These are phyloP conservation scores for Spinacia oleracea DNA, from an alignment of 179 eudicot species.

Conservation along the genomic window DNA sequence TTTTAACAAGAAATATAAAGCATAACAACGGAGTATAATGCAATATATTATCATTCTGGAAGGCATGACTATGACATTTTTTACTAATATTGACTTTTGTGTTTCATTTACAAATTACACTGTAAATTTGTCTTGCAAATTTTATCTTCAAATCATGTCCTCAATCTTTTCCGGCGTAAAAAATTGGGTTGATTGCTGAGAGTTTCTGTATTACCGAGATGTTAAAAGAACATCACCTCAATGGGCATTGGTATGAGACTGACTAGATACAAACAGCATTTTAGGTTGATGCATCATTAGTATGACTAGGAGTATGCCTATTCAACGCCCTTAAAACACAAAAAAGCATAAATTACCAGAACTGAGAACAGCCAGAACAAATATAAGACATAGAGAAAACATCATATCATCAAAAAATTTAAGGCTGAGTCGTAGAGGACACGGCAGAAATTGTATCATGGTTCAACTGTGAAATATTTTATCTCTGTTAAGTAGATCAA, in stretches of 20 bases:
- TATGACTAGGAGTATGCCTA: background rate
- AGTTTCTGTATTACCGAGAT: background rate
- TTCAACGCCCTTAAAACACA: background rate
- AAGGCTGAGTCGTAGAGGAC: background rate
- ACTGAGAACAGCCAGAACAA: background rate
- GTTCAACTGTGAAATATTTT: background rate
- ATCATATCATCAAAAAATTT: background rate
- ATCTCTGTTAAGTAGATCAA: background rate
- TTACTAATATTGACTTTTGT: background rate
- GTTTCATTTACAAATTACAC: background rate
- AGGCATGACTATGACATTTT: background rate
- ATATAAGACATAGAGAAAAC: background rate
- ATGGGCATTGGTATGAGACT: background rate
- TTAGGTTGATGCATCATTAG: background rate
- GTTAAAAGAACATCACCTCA: background rate
- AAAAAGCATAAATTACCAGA: background rate
- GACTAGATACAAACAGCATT: background rate
- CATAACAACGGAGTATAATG: background rate
- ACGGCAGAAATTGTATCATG: background rate
- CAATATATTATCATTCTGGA: slow-evolving; percentile 9
- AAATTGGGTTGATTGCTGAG: background rate
- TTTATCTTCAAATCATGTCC: background rate
- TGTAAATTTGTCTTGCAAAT: background rate
- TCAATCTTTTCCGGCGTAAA: background rate
- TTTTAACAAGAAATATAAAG: background rate